Percentiles rank a stretch among this genome's conserved stretches.
These are phyloP conservation scores for Inosperma sp. DNA, from an alignment of 768 basidiomycete genomes.

Conservation along the genomic window DNA sequence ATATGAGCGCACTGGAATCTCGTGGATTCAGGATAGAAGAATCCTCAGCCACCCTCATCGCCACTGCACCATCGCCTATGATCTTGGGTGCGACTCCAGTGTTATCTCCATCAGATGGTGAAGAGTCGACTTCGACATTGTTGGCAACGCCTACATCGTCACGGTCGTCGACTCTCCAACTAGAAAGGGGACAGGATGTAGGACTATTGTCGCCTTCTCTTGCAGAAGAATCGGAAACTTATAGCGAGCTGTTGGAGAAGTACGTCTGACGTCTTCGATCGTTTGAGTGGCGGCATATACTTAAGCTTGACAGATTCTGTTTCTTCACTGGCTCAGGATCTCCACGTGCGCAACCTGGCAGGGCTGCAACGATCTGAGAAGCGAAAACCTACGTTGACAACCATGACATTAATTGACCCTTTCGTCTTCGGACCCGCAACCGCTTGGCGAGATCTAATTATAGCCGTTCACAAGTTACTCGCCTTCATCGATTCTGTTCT, in stretches of 20 bases:
- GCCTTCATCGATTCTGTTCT: too few species aligned
- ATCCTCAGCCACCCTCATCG: too few species aligned
- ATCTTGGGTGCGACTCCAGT: too few species aligned
- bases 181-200: conserved; percentile 21
- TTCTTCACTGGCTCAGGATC: conserved; percentile 66
- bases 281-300: conserved; percentile 8
- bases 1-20: conserved; percentile 9
- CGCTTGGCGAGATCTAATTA: too few species aligned
- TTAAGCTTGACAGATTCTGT: conserved; percentile 53
- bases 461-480: too few species aligned
- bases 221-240: conserved; percentile 38
- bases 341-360: conserved; percentile 28
- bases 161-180: conserved; percentile 39
- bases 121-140: conserved; percentile 45
- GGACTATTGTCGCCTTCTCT: conserved; percentile 18
- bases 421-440: too few species aligned
- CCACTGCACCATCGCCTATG: too few species aligned
- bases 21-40: neutral
- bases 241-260: conserved; percentile 62
- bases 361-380: neutral
- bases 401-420: too few species aligned
- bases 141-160: conserved; percentile 40
- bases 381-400: too few species aligned
- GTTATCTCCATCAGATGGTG: conserved; percentile 22
- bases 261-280: conserved; percentile 23